Evolutionary conservation across 179 eudicot genomes (phyloP).

Genomic region (Spergularia azorica): DNA sequence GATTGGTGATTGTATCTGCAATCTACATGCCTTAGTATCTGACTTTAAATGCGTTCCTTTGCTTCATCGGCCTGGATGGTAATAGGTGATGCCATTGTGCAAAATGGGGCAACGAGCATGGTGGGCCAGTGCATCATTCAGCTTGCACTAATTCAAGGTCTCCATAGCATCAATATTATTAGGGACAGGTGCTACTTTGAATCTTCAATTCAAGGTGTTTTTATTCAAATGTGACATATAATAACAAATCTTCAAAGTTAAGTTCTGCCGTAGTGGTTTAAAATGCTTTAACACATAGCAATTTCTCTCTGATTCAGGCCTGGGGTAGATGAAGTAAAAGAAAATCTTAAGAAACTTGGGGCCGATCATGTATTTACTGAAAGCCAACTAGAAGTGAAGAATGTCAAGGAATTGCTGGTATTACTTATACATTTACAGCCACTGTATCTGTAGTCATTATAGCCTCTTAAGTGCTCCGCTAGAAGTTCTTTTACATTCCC

Average conservation of each 20-base stretch:
- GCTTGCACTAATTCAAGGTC: conserved; percentile 76
- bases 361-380: conserved; percentile 82
- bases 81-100: conserved; percentile 89
- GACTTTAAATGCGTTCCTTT: neutral
- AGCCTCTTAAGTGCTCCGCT: conserved; percentile 64
- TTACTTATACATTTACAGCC: conserved; percentile 10
- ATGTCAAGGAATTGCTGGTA: conserved; percentile 85
- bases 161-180: conserved; percentile 72
- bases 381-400: conserved; percentile 75
- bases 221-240: neutral
- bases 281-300: neutral
- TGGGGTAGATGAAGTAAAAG: conserved; percentile 84
- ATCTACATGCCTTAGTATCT: too few species aligned
- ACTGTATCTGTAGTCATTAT: conserved; percentile 92
- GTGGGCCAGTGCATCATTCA: conserved; percentile 97
- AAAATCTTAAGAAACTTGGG: conserved; percentile 75
- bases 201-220: neutral
- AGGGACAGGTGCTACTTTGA: conserved; percentile 65
- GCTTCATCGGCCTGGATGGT: conserved; percentile 5
- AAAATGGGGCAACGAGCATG: conserved; percentile 97
- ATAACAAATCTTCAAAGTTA: neutral
- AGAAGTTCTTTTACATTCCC: conserved; percentile 42
- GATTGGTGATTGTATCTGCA: too few species aligned
- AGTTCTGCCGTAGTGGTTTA: neutral
- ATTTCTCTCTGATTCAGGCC: conserved; percentile 46